Conservation (phyloP, 2,329 filamentous ascomycete genomes). For the Dothidotthia symphoricarpi region DNA sequence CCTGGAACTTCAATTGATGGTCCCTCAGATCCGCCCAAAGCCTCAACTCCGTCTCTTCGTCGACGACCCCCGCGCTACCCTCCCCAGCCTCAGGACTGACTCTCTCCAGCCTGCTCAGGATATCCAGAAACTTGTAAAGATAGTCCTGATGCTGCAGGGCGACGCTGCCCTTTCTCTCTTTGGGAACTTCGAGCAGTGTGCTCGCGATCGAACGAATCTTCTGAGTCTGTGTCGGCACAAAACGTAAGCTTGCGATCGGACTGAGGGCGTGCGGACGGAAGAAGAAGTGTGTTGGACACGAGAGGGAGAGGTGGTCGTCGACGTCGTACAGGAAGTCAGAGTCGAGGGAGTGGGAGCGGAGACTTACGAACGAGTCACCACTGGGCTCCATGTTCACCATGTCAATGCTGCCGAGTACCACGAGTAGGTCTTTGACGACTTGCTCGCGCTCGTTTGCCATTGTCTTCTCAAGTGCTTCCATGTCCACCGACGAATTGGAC, state of each 20-base stretch:
- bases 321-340: conserved; percentile 13
- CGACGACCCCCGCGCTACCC: conserved; percentile 38
- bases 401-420: conserved; percentile 72
- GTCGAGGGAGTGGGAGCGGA: conserved; percentile 11
- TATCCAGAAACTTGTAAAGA: conserved; percentile 69
- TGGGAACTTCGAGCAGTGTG: conserved; percentile 67
- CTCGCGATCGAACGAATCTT: conserved; percentile 84
- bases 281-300: conserved; percentile 8
- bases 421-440: conserved; percentile 77
- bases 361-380: conserved; percentile 61
- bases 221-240: conserved; percentile 56
- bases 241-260: conserved; percentile 28
- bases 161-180: conserved; percentile 52
- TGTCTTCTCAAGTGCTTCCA: conserved; percentile 56
- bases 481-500: conserved; percentile 12
- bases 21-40: conserved; percentile 78
- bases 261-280: conserved; percentile 8
- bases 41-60: conserved; percentile 73
- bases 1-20: conserved; percentile 68
- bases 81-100: conserved; percentile 48
- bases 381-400: conserved; percentile 81
- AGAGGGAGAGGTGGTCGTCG: conserved; percentile 4
- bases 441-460: conserved; percentile 75
- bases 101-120: conserved; percentile 71
- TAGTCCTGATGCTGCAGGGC: conserved; percentile 66